A percentile compares a stretch with the other conserved stretches of the same genome.
Evolutionary conservation across 2,329 filamentous ascomycete genomes (phyloP).

Genomic region (Zymoseptoria brevis): DNA sequence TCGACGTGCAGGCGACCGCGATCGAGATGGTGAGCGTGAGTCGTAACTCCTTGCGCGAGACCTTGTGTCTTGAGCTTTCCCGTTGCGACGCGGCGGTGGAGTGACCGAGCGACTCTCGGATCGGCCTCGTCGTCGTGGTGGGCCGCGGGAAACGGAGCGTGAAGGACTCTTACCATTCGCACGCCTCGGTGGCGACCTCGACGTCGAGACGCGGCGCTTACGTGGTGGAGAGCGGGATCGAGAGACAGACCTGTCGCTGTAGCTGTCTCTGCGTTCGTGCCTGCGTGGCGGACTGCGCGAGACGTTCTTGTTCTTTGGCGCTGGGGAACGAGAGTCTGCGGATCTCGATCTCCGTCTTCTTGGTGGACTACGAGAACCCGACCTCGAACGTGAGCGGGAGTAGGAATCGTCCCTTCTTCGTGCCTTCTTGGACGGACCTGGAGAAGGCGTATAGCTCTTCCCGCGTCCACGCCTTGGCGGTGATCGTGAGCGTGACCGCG

Average conservation of each 20-base stretch:
- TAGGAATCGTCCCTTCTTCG: slow-evolving; percentile 4
- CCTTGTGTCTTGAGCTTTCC: slow-evolving; percentile 9
- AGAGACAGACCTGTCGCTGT: slow-evolving; percentile 14
- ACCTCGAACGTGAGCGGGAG: slow-evolving; percentile 6
- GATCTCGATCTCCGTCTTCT: slow-evolving; percentile 15
- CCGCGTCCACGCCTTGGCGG: slow-evolving; percentile 15
- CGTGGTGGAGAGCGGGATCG: slow-evolving; percentile 11
- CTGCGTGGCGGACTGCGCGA: slow-evolving; percentile 17
- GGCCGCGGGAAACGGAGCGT: slow-evolving; percentile 23
- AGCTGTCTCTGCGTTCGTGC: slow-evolving; percentile 17
- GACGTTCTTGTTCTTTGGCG: slow-evolving; percentile 9
- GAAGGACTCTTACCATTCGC: slow-evolving; percentile 10
- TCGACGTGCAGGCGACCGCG: slow-evolving; percentile 1
- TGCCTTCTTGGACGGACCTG: slow-evolving; percentile 8
- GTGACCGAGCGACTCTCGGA: slow-evolving; percentile 18
- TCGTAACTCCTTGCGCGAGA: slow-evolving; percentile 20
- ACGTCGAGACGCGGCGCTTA: slow-evolving; percentile 11
- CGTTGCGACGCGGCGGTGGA: slow-evolving; percentile 14
- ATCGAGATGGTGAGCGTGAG: slow-evolving; percentile 18
- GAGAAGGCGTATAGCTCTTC: slow-evolving; percentile 15
- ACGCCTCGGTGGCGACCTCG: slow-evolving; percentile 27
- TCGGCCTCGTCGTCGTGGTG: slow-evolving; percentile 20
- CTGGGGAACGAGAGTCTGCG: slow-evolving; percentile 23
- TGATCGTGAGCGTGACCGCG: slow-evolving; percentile 23
- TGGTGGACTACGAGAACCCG: slow-evolving; percentile 9